phyloP scores from a whole-genome alignment of 148 eudicot genomes.

The Spergularia bocconei region DNA sequence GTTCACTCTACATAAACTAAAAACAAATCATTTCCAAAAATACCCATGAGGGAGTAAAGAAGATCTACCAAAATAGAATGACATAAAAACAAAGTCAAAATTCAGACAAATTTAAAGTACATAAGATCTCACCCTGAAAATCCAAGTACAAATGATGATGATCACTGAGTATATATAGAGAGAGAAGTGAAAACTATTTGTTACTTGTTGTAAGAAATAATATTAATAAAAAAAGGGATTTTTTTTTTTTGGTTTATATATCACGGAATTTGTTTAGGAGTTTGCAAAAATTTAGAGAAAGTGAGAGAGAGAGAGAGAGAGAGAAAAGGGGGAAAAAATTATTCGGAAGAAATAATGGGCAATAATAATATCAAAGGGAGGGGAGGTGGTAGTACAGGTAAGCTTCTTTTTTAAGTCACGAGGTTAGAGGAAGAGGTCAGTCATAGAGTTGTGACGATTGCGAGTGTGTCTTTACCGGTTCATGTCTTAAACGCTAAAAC shows the following conservation, averaged over 20 bases:
- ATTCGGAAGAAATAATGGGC: neutral
- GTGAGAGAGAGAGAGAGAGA: neutral
- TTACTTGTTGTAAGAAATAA: neutral
- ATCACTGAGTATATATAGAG: constrained; percentile 3
- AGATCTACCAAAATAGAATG: constrained; percentile 16
- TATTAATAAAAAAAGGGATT: neutral
- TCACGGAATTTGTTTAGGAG: neutral
- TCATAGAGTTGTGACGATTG: neutral
- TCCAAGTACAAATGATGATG: constrained; percentile 17
- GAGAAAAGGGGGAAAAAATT: neutral
- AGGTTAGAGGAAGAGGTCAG: neutral
- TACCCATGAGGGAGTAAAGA: too few relatives aligned
- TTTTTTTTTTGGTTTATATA: neutral
- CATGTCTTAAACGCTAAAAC: too few relatives aligned
- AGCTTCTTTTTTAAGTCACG: neutral
- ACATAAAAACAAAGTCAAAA: neutral
- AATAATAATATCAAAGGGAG: too few relatives aligned
- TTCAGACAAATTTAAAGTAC: neutral
- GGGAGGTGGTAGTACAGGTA: neutral
- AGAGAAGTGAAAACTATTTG: neutral
- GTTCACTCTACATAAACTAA: neutral
- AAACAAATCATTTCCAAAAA: neutral
- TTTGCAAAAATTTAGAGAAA: neutral
- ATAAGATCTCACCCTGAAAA: constrained; percentile 10
- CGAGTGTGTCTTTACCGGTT: too few relatives aligned